A percentile compares a stretch with the other conserved stretches of the same genome.
phyloP scores from a whole-genome alignment of 2,329 filamentous ascomycete genomes.

The Sporothrix protearum region DNA sequence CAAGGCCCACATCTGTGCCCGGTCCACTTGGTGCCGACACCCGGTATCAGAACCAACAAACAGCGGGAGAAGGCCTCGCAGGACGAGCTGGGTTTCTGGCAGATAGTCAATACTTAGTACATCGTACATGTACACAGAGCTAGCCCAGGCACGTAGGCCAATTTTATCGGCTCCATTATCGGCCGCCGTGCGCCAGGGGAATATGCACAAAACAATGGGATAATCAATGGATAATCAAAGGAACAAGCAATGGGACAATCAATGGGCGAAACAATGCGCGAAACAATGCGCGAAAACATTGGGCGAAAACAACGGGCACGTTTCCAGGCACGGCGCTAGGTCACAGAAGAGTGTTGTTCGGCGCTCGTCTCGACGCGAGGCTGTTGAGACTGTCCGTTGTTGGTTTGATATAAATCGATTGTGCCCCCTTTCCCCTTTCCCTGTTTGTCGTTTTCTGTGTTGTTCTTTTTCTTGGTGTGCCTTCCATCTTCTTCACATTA shows the following conservation, averaged over 20 bases:
- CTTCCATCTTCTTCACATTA: background rate
- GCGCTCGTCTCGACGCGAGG: constrained; percentile 9
- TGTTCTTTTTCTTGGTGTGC: background rate
- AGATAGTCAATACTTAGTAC: background rate
- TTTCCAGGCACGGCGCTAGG: too few species aligned
- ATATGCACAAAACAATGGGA: background rate
- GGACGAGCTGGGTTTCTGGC: background rate
- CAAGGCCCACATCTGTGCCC: background rate
- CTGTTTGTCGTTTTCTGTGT: background rate
- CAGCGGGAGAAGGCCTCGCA: background rate
- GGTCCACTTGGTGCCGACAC: background rate
- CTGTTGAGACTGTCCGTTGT: background rate
- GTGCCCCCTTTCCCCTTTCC: background rate
- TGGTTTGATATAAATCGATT: background rate
- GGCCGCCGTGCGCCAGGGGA: background rate
- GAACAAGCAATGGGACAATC: too few species aligned
- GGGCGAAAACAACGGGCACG: too few species aligned
- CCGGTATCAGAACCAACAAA: background rate
- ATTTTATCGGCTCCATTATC: background rate
- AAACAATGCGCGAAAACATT: background rate
- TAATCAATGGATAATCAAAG: too few species aligned
- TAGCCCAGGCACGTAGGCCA: background rate
- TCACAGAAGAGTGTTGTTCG: too few species aligned
- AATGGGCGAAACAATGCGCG: too few species aligned
- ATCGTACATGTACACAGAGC: background rate